phyloP scores from a whole-genome alignment of 2,329 filamentous ascomycete species.

The Eutypa lata region DNA sequence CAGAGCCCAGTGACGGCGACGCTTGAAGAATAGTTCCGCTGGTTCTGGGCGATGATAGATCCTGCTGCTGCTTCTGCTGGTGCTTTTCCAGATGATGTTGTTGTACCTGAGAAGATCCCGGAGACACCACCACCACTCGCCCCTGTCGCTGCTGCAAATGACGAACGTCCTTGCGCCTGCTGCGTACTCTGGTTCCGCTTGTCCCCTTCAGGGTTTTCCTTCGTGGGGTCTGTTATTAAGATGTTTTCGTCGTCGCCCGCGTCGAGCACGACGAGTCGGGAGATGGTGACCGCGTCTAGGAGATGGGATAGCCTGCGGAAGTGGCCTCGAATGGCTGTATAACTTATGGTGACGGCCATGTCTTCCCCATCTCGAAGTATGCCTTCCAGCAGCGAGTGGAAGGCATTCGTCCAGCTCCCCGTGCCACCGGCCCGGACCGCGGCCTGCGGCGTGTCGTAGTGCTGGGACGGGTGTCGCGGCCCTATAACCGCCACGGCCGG shows the following conservation, averaged over 20 bases:
- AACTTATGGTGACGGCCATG: conserved; percentile 55
- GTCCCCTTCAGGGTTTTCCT: conserved; percentile 1
- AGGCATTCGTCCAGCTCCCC: conserved; percentile 53
- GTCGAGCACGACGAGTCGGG: conserved; percentile 54
- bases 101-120: too few species aligned
- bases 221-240: conserved; percentile 32
- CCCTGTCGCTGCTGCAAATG: conserved; percentile 6
- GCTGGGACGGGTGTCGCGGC: conserved; percentile 7
- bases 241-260: conserved; percentile 48
- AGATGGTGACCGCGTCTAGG: conserved; percentile 49
- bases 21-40: conserved; percentile 1
- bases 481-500: conserved; percentile 35
- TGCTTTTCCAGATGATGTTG: conserved; percentile 1
- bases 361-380: conserved; percentile 60
- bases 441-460: conserved; percentile 1
- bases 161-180: too few species aligned
- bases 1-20: conserved; percentile 47
- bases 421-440: conserved; percentile 21
- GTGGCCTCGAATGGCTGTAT: conserved; percentile 51
- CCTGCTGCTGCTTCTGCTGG: conserved; percentile 5
- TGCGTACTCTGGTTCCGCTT: conserved; percentile 6
- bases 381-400: conserved; percentile 53
- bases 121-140: conserved; percentile 7
- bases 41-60: too few species aligned
- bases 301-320: conserved; percentile 45